Evolutionary conservation across 1,284 basidiomycete species (phyloP), one percentile per base, ranked within the genome.

Genomic region (Ganoderma lingzhi): DNA sequence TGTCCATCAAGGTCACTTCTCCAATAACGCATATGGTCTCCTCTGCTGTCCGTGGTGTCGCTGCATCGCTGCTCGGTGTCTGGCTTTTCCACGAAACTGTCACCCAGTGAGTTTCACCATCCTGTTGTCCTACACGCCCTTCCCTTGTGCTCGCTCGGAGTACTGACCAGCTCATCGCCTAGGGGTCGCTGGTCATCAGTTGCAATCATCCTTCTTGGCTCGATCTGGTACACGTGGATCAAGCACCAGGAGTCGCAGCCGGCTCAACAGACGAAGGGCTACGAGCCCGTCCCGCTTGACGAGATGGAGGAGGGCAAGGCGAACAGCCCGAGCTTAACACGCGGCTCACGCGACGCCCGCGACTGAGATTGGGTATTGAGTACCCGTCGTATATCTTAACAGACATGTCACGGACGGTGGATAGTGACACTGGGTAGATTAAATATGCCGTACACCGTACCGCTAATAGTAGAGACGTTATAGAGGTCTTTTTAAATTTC

Each of bases 1-100:
- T 96, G 59, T 94, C 93, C 37, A 96, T 96, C 84, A 95, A 96
- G 80, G 91, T 96, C 70, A 96, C 95, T 3, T 96, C 94, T 1
- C 95, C 95, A 17, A 94, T 96, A 78, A 96, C 95, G 1, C 95
- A 96, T 80, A 96, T 96, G 95, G 85, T 96, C 41, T 95, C 93
- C 9, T 94, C 93, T 15, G 94, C 94, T 58, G 92, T 94, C 35
- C 91, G 90, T 55, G 94, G 94, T 23, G 95, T 96, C 35, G 89
- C 94, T 0, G 92, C 90, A 17, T 93, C 93, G 1, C 77, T 94
- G 60, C 84, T 96, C 19, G 93, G 90, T 39, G 84, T 92, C 78
- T 91, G 86, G 88, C 73, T 94, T 17, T 96, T 96, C 82, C 75
- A 82, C 28, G 95, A 96, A 63, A 77, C 92, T 67, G 88, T 96